Conservation (phyloP, 768 basidiomycete species). For the Trichaptum fuscoviolaceum region DNA sequence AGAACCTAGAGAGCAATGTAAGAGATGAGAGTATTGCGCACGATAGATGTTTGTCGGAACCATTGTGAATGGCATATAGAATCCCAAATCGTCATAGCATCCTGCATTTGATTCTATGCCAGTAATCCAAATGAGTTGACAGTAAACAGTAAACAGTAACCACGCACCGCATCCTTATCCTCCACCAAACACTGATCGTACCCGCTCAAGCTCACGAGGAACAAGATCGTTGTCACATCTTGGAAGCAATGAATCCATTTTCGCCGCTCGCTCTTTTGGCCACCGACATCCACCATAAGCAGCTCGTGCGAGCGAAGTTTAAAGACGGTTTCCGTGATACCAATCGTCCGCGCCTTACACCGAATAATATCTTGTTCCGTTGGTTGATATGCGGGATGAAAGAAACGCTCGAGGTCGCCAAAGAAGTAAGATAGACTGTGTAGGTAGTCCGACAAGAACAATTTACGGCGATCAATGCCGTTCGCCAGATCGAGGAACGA, state of each 20-base stretch:
- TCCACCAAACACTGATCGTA: conserved; percentile 94
- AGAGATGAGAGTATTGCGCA: conserved; percentile 31
- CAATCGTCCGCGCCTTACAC: conserved; percentile 81
- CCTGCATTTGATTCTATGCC: conserved; percentile 93
- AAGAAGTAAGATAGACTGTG: conserved; percentile 72
- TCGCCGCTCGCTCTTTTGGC: conserved; percentile 88
- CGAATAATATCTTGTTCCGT: conserved; percentile 86
- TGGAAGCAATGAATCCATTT: conserved; percentile 97
- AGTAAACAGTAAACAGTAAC: not conserved
- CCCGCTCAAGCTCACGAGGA: conserved; percentile 86
- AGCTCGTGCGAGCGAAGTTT: conserved; percentile 72
- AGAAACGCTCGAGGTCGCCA: conserved; percentile 72
- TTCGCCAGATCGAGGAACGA: not conserved
- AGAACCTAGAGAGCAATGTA: conserved; percentile 2
- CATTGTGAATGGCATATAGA: conserved; percentile 97
- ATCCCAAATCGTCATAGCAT: conserved; percentile 98
- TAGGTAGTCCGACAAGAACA: too few relatives aligned
- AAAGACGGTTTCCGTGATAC: conserved; percentile 87
- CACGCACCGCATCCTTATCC: conserved; percentile 80
- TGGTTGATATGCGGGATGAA: conserved; percentile 65
- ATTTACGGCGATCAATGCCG: not conserved
- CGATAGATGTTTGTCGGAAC: conserved; percentile 93
- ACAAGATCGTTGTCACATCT: conserved; percentile 90
- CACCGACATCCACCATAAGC: conserved; percentile 92
- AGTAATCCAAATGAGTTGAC: conserved; percentile 1